Evolutionary conservation across 1,284 basidiomycete genomes (phyloP), one percentile per base, ranked within the genome.

Genomic region (Apiotrichum mycotoxinovorans): DNA sequence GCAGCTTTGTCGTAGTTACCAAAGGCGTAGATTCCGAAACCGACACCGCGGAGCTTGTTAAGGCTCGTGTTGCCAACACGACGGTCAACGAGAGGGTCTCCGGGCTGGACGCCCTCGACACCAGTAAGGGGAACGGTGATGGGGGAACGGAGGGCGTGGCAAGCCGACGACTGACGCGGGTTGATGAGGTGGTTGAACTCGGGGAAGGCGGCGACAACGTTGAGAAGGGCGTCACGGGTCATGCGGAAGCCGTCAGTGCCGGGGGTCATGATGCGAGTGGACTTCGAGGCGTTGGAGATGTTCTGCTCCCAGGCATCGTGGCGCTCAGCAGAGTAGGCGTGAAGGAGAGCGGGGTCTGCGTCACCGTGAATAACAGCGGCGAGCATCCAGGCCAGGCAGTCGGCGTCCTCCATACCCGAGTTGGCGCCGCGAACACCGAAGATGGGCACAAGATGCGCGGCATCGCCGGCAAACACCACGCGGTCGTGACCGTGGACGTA

Each of bases 251-350:
- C 61, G 25, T 59, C 57, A 4, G 40, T 49, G 34, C 61, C 57
- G 48, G 60, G 60, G 12, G 60, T 62, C 60, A 62, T 62, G 57
- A 62, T 55, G 27, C 56, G 56, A 1, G 60, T 62, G 22, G 51
- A 54, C 51, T 62, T 62, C 37, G 47, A 43, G 7, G 60, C 60
- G 48, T 43, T 54, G 54, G 41, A 45, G 18, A 62, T 62, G 54
- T 62, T 62, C 51, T 62, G 60, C 53, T 56, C 41, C 60, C 60
- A 62, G 1, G 60, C 60, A 43, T 62, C 60, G 51, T 52, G 56
- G 27, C 60, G 60, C 48, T 62, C 60, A 23, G 41, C 22, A 18
- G 54, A 56, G 57, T 58, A 62, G 3, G 56, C 54, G 26, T 58
- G 33, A 14, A 62, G 60, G 34, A 62, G 56, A n/a, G 34, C 17